Evolutionary conservation across 768 basidiomycete genomes (phyloP).

Genomic region (Ramaria rubella): DNA sequence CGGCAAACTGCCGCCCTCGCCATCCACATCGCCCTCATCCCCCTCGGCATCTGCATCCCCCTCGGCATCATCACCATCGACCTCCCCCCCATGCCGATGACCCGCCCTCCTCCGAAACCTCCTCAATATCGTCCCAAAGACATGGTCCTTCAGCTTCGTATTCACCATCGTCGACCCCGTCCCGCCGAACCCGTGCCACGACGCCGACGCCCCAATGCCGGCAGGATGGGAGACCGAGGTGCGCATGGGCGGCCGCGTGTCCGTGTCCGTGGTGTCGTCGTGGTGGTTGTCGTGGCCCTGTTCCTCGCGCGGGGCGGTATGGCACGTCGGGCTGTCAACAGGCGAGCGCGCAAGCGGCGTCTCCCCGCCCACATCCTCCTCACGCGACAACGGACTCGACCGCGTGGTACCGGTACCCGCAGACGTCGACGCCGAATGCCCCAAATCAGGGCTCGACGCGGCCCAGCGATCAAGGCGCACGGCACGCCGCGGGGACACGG

Average conservation of each 20-base stretch:
- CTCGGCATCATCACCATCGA: slow-evolving; percentile 33
- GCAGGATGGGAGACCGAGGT: slow-evolving; percentile 31
- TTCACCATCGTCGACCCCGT: slow-evolving; percentile 92
- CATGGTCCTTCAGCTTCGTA: slow-evolving; percentile 89
- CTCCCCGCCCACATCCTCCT: background rate
- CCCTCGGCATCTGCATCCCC: slow-evolving; percentile 35
- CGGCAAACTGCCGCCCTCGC: slow-evolving; percentile 2
- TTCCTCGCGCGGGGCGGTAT: background rate
- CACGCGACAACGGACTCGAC: background rate
- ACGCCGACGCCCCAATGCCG: slow-evolving; percentile 27
- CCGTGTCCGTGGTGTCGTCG: slow-evolving; percentile 26
- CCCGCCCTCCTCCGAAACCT: slow-evolving; percentile 52
- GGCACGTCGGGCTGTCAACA: background rate
- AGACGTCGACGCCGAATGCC: background rate
- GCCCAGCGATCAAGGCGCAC: slow-evolving; percentile 44
- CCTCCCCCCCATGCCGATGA: slow-evolving; percentile 29
- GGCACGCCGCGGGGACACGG: slow-evolving; percentile 29
- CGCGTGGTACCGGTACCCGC: background rate
- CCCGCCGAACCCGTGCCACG: slow-evolving; percentile 69
- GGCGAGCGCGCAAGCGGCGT: background rate
- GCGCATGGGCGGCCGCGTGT: background rate
- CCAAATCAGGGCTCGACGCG: slow-evolving; percentile 68
- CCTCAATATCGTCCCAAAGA: slow-evolving; percentile 83
- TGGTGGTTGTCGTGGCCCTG: too few relatives aligned
- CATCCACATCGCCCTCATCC: slow-evolving; percentile 30